Base-by-base conservation (phyloP, 352 stramenopile genomes). In the Globisporangium heterothallicum region DNA sequence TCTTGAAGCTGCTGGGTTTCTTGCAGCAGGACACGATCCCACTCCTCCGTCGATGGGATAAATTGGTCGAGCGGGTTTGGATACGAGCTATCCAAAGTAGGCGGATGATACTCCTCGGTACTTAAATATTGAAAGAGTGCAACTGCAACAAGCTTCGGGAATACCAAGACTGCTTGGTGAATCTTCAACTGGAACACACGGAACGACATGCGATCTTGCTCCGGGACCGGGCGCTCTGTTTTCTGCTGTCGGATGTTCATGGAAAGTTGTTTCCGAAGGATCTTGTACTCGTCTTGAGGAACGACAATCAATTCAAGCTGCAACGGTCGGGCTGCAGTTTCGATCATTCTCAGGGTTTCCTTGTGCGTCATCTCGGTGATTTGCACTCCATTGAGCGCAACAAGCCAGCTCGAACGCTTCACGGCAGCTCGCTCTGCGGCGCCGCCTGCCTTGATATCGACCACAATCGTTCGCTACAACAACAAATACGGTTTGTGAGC, bases 181-280 rank as follows among this genome's bases (percentile, higher is more conserved):
- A 93, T 89, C 61, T 93, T 90, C 41, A 83, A 56, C 56, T 93
- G 82, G 46, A 93, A 91, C 19, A 91, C 75, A 36, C 83, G 83
- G 53, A 90, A 90, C 0, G 83, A 91, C 83, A 91, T 89, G 55
- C 82, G 78, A 45, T 91, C 77, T 55, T 94, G 81, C 46, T 93
- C 82, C 0, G 82, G 78, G 34, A 93, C 88, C 6, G 82, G 75
- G 6, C 76, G 78, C 43, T 92, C 81, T 0, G 77, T 90, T 62
- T 94, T 92, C 24, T 72, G 79, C 48, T 92, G 78, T 18, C 84
- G 84, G 59, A 94, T 88, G 46, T 90, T 92, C 75, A 88, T 86
- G 2, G 78, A 83, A 4, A 94, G 63, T 41, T 92, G 82, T 52
- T 80, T 84, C 42, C 78, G 73, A 8, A 90, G 63, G 21, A 69